Evolutionary conservation across 75 land plant genomes (phyloP).

Genomic region (Cupressus sempervirens): DNA sequence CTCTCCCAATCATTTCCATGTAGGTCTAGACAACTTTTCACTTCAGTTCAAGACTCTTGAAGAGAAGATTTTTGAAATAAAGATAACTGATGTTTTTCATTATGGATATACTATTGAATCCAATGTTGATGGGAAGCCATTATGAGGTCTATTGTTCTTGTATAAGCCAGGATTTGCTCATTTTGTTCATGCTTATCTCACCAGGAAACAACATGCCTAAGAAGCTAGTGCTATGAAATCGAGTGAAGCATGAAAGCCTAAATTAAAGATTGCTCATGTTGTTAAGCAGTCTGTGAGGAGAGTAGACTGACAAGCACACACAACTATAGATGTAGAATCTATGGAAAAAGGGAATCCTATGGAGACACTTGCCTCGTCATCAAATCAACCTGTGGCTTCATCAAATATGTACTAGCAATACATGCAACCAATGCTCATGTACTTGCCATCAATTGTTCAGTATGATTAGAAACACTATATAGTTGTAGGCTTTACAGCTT

Average conservation of each 20-base stretch:
- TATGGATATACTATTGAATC: slow-evolving; percentile 82
- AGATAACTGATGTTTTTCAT: slow-evolving; percentile 52
- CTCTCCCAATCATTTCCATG: slow-evolving; percentile 9
- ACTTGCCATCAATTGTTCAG: too few species aligned
- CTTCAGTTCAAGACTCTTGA: slow-evolving; percentile 25
- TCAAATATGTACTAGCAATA: background rate
- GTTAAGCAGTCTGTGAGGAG: slow-evolving; percentile 5
- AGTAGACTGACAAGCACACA: slow-evolving; percentile 1
- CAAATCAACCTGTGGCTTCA: slow-evolving; percentile 7
- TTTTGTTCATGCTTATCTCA: slow-evolving; percentile 32
- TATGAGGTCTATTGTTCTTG: slow-evolving; percentile 80
- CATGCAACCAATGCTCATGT: too few species aligned
- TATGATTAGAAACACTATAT: too few species aligned
- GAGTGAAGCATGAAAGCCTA: slow-evolving; percentile 4
- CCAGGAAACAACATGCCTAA: slow-evolving; percentile 11
- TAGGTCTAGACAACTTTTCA: slow-evolving; percentile 34
- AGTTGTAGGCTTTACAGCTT: too few species aligned
- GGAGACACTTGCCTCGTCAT: slow-evolving; percentile 1
- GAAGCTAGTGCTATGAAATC: slow-evolving; percentile 8
- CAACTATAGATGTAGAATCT: slow-evolving; percentile 7
- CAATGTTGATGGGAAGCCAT: slow-evolving; percentile 70
- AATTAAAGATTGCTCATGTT: slow-evolving; percentile 8
- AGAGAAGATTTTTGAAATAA: slow-evolving; percentile 72
- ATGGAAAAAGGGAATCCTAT: background rate
- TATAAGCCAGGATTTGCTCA: slow-evolving; percentile 42